phyloP scores from a whole-genome alignment of 2,329 filamentous ascomycete species.

The Ophiocordyceps unilateralis region DNA sequence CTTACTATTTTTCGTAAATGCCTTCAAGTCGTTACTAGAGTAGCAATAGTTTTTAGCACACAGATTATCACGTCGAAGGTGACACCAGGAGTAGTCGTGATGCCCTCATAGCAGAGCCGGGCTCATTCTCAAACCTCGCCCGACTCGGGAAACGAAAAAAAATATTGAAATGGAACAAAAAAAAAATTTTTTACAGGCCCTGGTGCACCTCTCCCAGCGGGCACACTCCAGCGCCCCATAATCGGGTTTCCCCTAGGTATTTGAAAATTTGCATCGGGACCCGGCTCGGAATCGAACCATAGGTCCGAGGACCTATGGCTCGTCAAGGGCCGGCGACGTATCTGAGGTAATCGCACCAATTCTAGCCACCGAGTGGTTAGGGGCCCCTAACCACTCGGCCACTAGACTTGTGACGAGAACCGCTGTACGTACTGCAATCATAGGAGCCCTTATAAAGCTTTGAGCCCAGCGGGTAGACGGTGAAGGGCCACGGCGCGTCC shows the following conservation, averaged over 20 bases:
- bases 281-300: conserved; percentile 6
- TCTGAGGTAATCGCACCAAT: conserved; percentile 1
- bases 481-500: not conserved
- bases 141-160: not conserved
- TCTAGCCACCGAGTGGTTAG: not conserved
- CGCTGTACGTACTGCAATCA: too few species aligned
- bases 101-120: too few species aligned
- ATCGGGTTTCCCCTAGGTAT: conserved; percentile 11
- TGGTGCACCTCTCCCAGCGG: conserved; percentile 8
- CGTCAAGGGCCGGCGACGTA: conserved; percentile 3
- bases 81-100: too few species aligned
- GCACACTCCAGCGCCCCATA: conserved; percentile 10
- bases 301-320: not conserved
- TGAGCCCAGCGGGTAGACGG: not conserved
- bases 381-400: not conserved
- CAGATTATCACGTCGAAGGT: too few species aligned
- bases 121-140: too few species aligned
- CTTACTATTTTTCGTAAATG: too few species aligned
- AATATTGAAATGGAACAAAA: conserved; percentile 2
- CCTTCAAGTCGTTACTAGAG: too few species aligned
- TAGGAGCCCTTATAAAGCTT: not conserved
- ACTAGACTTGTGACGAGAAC: too few species aligned
- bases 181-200: conserved; percentile 4
- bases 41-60: too few species aligned
- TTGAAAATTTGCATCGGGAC: conserved; percentile 10